These are phyloP conservation scores for Aspergillus candidus DNA, from an alignment of 2,329 filamentous ascomycete genomes.

Conservation along the genomic window DNA sequence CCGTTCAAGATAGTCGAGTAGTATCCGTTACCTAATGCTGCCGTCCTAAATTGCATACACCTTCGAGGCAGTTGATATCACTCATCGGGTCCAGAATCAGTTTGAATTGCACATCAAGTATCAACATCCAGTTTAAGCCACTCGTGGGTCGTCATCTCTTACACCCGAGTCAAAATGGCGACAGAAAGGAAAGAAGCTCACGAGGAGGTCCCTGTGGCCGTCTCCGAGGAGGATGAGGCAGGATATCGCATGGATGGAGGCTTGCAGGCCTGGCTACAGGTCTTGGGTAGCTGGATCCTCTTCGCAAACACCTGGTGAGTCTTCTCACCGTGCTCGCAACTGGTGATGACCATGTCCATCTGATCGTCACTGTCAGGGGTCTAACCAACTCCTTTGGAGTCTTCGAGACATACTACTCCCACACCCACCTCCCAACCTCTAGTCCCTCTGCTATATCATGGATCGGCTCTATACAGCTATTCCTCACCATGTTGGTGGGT, in stretches of 20 bases:
- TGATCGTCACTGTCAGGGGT: background rate
- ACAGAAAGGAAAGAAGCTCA: background rate
- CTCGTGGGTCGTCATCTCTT: no score
- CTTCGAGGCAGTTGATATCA: no score
- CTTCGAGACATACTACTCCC: constrained; percentile 36
- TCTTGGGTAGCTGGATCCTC: constrained; percentile 9
- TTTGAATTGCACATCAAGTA: no score
- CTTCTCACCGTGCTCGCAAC: background rate
- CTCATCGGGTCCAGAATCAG: no score
- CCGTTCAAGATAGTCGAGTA: no score
- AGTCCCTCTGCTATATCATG: constrained; percentile 39
- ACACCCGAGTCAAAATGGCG: no score
- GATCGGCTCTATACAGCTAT: constrained; percentile 47
- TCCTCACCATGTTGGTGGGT: constrained; percentile 38
- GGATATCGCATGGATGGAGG: constrained; percentile 6
- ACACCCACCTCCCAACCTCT: constrained; percentile 24
- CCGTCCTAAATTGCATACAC: no score
- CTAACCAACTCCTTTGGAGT: constrained; percentile 2
- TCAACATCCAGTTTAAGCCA: no score
- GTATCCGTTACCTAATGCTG: no score
- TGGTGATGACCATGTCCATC: background rate
- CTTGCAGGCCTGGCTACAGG: constrained; percentile 13
- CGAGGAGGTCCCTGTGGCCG: no score
- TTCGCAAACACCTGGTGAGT: constrained; percentile 13
- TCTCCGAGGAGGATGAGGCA: no score